phyloP scores from a whole-genome alignment of 768 basidiomycete species.

The Podaxis rugospora region DNA sequence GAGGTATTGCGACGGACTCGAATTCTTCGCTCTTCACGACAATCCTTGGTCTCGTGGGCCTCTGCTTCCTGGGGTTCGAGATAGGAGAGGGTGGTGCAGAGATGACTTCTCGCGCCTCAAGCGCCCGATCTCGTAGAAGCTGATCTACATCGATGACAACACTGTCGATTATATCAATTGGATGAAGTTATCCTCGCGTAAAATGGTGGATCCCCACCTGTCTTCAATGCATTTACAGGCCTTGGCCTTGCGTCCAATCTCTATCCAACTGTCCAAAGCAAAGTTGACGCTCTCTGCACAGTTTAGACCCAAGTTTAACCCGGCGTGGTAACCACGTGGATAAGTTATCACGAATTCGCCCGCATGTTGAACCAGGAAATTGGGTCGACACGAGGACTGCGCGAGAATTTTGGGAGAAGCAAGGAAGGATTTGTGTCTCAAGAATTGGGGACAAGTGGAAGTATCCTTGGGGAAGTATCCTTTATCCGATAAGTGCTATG shows the following conservation, averaged over 20 bases:
- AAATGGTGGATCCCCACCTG: constrained; percentile 43
- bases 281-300: constrained; percentile 98
- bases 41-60: constrained; percentile 16
- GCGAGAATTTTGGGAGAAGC: constrained; percentile 84
- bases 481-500: constrained; percentile 23
- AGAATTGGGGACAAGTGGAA: constrained; percentile 84
- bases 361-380: constrained; percentile 84
- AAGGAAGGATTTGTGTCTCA: constrained; percentile 94
- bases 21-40: constrained; percentile 19
- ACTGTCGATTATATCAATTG: constrained; percentile 33
- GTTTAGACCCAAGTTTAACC: constrained; percentile 94
- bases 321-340: constrained; percentile 93
- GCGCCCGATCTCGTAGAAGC: constrained; percentile 63
- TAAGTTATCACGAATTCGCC: constrained; percentile 98
- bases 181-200: background rate
- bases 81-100: background rate
- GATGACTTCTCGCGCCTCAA: constrained; percentile 27
- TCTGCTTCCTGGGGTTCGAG: constrained; percentile 4
- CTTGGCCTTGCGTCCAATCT: constrained; percentile 78
- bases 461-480: constrained; percentile 90
- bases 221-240: constrained; percentile 70
- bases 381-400: constrained; percentile 76
- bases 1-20: constrained; percentile 23
- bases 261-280: constrained; percentile 91
- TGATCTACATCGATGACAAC: constrained; percentile 93